These are phyloP conservation scores for Plasmopara viticola DNA, from an alignment of 352 stramenopile genomes.

Conservation along the genomic window DNA sequence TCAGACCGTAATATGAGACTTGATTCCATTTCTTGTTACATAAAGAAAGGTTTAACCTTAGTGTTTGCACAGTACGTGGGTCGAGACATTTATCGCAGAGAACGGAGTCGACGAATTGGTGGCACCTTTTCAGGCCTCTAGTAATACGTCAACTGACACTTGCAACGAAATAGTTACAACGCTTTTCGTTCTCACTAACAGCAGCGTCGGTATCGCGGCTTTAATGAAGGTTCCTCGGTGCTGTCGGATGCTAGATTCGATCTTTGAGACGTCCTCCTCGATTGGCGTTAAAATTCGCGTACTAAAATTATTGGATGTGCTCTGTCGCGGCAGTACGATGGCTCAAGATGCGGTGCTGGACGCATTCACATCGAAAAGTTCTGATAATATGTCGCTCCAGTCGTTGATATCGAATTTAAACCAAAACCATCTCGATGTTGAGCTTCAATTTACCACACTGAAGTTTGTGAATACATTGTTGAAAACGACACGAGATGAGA, in stretches of 20 bases:
- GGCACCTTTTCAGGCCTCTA: conserved; percentile 25
- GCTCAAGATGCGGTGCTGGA: conserved; percentile 24
- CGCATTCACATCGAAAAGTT: conserved; percentile 15
- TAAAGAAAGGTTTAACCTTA: conserved; percentile 1
- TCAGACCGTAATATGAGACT: conserved; percentile 33
- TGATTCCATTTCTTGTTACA: background rate
- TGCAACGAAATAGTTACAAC: conserved; percentile 42
- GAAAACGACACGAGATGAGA: conserved; percentile 19
- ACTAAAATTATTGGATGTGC: conserved; percentile 17
- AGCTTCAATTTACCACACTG: conserved; percentile 27
- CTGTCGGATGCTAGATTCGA: conserved; percentile 22
- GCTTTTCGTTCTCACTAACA: conserved; percentile 42
- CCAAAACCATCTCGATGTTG: conserved; percentile 21
- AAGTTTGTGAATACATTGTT: conserved; percentile 47
- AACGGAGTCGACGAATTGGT: conserved; percentile 38
- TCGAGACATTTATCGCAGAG: conserved; percentile 42
- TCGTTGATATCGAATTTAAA: conserved; percentile 25
- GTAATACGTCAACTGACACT: conserved; percentile 15
- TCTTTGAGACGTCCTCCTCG: conserved; percentile 22
- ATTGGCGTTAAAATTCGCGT: conserved; percentile 21
- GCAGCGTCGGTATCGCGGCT: conserved; percentile 19
- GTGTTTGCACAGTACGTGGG: conserved; percentile 33
- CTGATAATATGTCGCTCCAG: conserved; percentile 18
- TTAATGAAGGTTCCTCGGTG: conserved; percentile 29
- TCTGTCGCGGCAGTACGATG: conserved; percentile 30